Evolutionary conservation across 352 stramenopile species (phyloP), one percentile per base, ranked within the genome.

Genomic region (Globisporangium radiosum): DNA sequence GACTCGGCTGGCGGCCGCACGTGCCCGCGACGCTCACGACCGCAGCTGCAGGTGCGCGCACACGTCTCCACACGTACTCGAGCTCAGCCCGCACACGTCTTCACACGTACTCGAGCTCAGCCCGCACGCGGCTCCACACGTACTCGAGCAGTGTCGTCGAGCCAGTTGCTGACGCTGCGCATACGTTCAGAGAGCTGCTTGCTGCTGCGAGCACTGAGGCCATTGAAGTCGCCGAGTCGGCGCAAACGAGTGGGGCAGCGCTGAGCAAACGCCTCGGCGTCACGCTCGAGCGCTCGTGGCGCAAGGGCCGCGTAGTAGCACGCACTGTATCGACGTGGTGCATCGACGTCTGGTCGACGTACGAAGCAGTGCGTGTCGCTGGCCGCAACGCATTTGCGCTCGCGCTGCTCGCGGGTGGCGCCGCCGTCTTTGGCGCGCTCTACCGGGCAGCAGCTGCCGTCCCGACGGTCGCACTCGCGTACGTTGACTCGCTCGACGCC

Each of bases 321-420:
- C 5, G 19, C 36, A 33, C 49, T 19, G 6, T 57, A 47, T 38
- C 17, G 15, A 47, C 14, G 11, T 65, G 56, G 50, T 47, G 47
- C 55, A 37, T 14, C 25, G 36, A 54, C 0, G 13, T 80, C 6
- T 75, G 69, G 64, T 13, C 54, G 14, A 76, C 67, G 36, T 65
- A 75, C 43, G 68, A 78, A 43, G 70, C 75, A 45, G 47, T 79
- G 13, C 71, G 68, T 33, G 52, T 81, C 7, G 52, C 75, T 4
- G 53, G 61, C 2, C 65, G 56, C 10, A 73, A 84, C 39, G 15
- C 65, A 4, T 47, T 64, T n/a, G 65, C 67, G 0, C 15, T 71
- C 3, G 5, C 51, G 13, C 36, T 76, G 25, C 59, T 84, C 1
- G 36, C 47, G 48, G 19, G 57, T 13, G 53, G 66, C 5, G 72